phyloP scores from a whole-genome alignment of 1,139 yeast species.

The Zygosaccharomyces pseudobailii region DNA sequence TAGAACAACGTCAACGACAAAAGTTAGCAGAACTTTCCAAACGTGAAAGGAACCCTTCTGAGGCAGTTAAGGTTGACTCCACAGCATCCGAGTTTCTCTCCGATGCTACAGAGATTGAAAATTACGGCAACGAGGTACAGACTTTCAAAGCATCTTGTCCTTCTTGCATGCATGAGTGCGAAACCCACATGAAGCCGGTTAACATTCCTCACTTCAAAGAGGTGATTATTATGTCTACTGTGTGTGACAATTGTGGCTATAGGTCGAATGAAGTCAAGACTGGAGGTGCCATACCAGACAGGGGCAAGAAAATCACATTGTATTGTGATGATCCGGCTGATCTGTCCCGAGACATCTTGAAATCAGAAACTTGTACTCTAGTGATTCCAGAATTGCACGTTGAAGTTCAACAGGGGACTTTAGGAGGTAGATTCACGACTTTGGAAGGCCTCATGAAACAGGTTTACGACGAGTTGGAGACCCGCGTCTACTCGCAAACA shows the following conservation, averaged over 20 bases:
- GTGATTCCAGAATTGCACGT: constrained; percentile 80
- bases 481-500: constrained; percentile 78
- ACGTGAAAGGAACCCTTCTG: constrained; percentile 45
- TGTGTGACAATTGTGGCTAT: constrained; percentile 89
- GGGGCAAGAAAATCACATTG: constrained; percentile 72
- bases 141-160: constrained; percentile 92
- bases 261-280: constrained; percentile 97
- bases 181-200: constrained; percentile 94
- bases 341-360: constrained; percentile 87
- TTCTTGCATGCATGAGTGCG: constrained; percentile 68
- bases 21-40: constrained; percentile 36
- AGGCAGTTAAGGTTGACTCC: constrained; percentile 32
- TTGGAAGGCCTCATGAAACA: constrained; percentile 88
- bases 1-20: constrained; percentile 41
- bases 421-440: constrained; percentile 97
- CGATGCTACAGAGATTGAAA: constrained; percentile 77
- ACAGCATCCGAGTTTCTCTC: constrained; percentile 41
- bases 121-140: constrained; percentile 83
- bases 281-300: constrained; percentile 90
- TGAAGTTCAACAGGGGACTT: constrained; percentile 92
- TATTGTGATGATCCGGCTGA: constrained; percentile 89
- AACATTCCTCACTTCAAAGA: constrained; percentile 97
- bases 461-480: constrained; percentile 82
- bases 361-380: constrained; percentile 90
- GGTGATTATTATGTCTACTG: constrained; percentile 93